Conservation (phyloP, 768 basidiomycete species). For the Termitomyces eurrhizus region DNA sequence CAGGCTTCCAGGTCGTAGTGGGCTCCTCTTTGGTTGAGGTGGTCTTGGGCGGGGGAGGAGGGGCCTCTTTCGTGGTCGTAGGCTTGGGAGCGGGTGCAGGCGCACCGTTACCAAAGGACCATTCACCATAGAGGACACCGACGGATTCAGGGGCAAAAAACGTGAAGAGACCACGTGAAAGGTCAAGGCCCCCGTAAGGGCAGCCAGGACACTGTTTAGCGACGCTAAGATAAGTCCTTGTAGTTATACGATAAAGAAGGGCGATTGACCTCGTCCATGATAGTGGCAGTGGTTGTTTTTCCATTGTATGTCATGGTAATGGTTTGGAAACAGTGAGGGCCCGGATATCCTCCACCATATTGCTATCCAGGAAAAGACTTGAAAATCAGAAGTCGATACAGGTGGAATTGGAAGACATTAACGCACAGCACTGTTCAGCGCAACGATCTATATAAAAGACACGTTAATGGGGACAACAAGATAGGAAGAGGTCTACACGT, state of each 20-base stretch:
- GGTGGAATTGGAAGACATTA: not conserved
- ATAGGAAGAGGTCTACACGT: conserved; percentile 15
- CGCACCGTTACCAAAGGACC: conserved; percentile 36
- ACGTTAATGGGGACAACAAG: not conserved
- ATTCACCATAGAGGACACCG: conserved; percentile 48
- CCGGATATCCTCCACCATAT: conserved; percentile 59
- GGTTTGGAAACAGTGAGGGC: conserved; percentile 55
- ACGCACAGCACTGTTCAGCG: conserved; percentile 40
- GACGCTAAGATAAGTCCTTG: not conserved
- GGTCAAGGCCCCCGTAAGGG: conserved; percentile 54
- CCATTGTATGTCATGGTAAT: conserved; percentile 64
- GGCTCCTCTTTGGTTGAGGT: conserved; percentile 8
- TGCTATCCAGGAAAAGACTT: conserved; percentile 26
- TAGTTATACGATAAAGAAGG: not conserved
- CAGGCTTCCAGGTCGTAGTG: conserved; percentile 14
- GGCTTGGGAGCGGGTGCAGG: conserved; percentile 18
- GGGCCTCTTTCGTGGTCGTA: conserved; percentile 19
- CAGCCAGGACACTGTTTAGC: conserved; percentile 59
- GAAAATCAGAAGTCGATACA: not conserved
- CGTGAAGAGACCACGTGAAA: conserved; percentile 51
- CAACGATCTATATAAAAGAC: conserved; percentile 45
- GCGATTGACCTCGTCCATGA: conserved; percentile 55
- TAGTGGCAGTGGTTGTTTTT: conserved; percentile 50
- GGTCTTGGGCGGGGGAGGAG: conserved; percentile 11
- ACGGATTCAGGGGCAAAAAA: conserved; percentile 39